Conservation (phyloP, 306 rosid genomes). For the Rosa persica region DNA sequence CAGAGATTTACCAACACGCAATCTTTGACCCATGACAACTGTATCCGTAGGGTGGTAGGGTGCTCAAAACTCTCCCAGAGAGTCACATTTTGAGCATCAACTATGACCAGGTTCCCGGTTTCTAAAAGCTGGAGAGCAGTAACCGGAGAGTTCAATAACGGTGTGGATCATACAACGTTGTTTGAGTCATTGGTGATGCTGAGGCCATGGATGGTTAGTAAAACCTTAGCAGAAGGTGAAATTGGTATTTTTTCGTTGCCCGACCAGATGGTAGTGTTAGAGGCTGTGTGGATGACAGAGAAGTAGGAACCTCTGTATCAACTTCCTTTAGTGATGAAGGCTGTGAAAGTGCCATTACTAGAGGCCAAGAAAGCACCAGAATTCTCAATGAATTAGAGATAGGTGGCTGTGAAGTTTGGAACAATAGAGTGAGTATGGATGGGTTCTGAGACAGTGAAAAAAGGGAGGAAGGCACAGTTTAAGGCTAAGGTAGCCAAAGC, state of each 20-base stretch:
- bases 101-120: conserved; percentile 9
- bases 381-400: not conserved
- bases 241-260: not conserved
- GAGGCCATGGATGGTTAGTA: not conserved
- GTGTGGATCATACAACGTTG: conserved; percentile 4
- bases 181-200: not conserved
- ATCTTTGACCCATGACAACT: conserved; percentile 8
- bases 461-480: not conserved
- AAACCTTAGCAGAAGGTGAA: not conserved
- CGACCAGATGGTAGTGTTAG: not conserved
- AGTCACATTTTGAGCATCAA: not conserved
- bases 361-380: conserved; percentile 12
- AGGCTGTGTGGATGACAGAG: too few relatives aligned
- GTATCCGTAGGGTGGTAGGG: not conserved
- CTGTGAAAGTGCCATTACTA: not conserved
- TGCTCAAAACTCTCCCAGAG: conserved; percentile 10
- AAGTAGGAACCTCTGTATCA: too few relatives aligned
- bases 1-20: not conserved
- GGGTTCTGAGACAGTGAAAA: not conserved
- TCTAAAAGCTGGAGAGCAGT: conserved; percentile 9
- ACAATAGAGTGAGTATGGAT: not conserved
- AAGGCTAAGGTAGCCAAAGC: too few relatives aligned
- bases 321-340: not conserved
- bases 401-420: conserved; percentile 16
- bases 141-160: conserved; percentile 8